Evolutionary conservation across 2,329 filamentous ascomycete species (phyloP), one percentile per base, ranked within the genome.

Genomic region (Botrytis pseudocinerea): DNA sequence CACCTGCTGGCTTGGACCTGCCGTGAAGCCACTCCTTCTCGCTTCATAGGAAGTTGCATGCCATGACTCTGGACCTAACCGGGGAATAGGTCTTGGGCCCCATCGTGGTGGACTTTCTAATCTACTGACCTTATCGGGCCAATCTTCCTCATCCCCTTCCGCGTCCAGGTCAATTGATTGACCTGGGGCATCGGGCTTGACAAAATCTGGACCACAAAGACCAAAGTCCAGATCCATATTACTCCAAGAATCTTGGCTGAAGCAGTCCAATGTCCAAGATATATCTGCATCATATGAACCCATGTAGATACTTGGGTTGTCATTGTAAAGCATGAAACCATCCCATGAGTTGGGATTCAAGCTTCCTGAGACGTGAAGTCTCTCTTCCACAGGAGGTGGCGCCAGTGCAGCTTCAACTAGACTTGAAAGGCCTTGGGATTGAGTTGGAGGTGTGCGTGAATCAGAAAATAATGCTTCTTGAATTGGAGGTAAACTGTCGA

Each of bases 261-360:
- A 69, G 54, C 76, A 76, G n/a, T 77, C 74, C 28, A 80, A 59
- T 14, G 77, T 77, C 78, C 77, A 79, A 9, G 78, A 79, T 54
- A 79, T 80, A 70, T 79, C 78, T 16, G 77, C 78, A 74, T 79
- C 77, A 69, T 80, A 80, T 8, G 78, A 72, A 46, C 78, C 78
- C 78, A 79, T 79, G 54, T 78, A 78, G 20, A 75, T 69, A 62
- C 60, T 77, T 6, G 75, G 61, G 16, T 65, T 75, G 38, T 79
- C 77, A 12, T 75, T 77, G 59, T 76, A 75, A 61, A 75, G 70
- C 77, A 79, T 78, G 69, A 79, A 80, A 5, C 78, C 78, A 73
- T 76, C 76, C 78, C 78, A 80, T 32, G 74, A 64, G 12, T 62
- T 69, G 1, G 77, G 77, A 32, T 76, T 76, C 28, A 76, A 73